phyloP scores from a whole-genome alignment of 2,329 filamentous ascomycete species.

The Akanthomyces muscarius region DNA sequence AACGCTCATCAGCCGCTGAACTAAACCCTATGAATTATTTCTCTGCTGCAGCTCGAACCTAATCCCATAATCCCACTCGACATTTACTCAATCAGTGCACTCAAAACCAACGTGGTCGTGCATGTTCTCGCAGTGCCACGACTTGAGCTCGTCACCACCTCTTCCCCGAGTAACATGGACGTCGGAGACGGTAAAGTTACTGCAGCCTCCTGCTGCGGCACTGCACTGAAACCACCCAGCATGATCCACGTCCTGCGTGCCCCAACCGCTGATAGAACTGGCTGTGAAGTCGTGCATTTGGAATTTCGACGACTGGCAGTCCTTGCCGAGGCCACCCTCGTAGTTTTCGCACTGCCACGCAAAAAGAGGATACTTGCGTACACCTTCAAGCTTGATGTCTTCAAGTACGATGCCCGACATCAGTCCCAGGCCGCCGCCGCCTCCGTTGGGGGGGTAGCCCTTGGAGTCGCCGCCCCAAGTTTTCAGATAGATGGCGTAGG shows the following conservation, averaged over 20 bases:
- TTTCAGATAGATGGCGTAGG: conserved; percentile 52
- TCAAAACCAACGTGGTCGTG: conserved; percentile 8
- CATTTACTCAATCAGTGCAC: background rate
- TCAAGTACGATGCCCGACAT: conserved; percentile 31
- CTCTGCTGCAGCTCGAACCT: background rate
- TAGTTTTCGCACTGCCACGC: conserved; percentile 35
- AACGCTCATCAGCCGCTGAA: background rate
- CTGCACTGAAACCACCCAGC: conserved; percentile 32
- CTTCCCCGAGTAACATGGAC: conserved; percentile 23
- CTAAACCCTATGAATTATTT: background rate
- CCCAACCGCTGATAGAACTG: conserved; percentile 28
- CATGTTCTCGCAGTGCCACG: conserved; percentile 18
- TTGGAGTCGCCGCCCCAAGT: conserved; percentile 52
- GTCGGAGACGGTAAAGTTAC: conserved; percentile 26
- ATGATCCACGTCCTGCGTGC: conserved; percentile 24
- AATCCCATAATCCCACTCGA: too few species aligned
- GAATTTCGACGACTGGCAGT: conserved; percentile 33
- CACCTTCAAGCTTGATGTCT: conserved; percentile 26
- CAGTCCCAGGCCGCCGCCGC: conserved; percentile 50
- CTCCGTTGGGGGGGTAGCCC: conserved; percentile 54
- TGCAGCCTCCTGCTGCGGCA: conserved; percentile 29
- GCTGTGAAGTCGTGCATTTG: conserved; percentile 29
- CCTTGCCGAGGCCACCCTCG: conserved; percentile 30
- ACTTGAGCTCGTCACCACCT: conserved; percentile 19
- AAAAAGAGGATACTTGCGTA: conserved; percentile 31